Evolutionary conservation across 257 asterid species (phyloP).

Genomic region (Phtheirospermum japonicum): DNA sequence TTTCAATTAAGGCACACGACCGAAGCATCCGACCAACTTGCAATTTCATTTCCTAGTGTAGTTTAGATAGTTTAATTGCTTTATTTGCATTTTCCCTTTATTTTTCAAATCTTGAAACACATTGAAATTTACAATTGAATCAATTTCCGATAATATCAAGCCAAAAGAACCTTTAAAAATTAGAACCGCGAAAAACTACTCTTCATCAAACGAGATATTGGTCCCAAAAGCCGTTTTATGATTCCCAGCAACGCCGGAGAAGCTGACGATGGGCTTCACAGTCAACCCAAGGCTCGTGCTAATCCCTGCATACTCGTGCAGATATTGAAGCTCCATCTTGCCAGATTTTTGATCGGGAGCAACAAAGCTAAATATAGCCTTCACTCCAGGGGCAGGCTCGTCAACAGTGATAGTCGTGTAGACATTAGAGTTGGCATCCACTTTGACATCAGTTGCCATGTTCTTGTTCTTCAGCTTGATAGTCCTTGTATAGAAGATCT

Average conservation of each 20-base stretch:
- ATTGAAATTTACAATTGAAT: too few relatives aligned
- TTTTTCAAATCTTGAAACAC: too few relatives aligned
- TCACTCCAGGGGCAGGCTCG: constrained; percentile 96
- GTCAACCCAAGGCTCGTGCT: constrained; percentile 85
- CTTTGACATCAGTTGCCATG: constrained; percentile 72
- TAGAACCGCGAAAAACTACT: too few relatives aligned
- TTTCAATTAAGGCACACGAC: too few relatives aligned
- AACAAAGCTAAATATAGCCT: constrained; percentile 73
- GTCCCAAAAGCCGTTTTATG: constrained; percentile 62
- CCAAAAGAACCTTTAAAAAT: too few relatives aligned
- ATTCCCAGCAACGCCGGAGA: constrained; percentile 90
- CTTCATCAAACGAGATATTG: constrained; percentile 78
- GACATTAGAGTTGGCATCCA: constrained; percentile 68
- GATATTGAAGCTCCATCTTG: constrained; percentile 94
- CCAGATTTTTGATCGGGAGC: constrained; percentile 92
- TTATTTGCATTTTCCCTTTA: too few relatives aligned
- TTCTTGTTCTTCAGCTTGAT: constrained; percentile 69
- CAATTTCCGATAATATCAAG: too few relatives aligned
- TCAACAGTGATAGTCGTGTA: constrained; percentile 68
- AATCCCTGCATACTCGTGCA: constrained; percentile 90
- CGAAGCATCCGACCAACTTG: too few relatives aligned
- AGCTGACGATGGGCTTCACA: constrained; percentile 85
- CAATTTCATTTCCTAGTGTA: too few relatives aligned
- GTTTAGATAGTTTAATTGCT: too few relatives aligned
- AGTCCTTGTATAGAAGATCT: constrained; percentile 64